Conservation (phyloP, 768 basidiomycete genomes). For the Leucocoprinus birnbaumii region DNA sequence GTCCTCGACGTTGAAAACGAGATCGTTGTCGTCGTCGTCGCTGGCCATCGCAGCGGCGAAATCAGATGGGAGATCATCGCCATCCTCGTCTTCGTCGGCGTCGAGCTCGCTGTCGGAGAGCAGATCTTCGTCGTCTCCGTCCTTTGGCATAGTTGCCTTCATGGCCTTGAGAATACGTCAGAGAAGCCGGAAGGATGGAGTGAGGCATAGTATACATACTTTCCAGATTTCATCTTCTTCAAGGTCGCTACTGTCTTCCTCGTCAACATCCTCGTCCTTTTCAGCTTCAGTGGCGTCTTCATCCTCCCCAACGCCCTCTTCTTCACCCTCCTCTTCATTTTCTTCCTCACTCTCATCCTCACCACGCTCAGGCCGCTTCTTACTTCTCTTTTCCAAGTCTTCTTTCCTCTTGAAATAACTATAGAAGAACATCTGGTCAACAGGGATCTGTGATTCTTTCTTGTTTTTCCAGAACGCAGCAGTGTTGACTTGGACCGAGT, state of each 20-base stretch:
- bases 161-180: conserved; percentile 57
- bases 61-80: conserved; percentile 24
- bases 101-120: conserved; percentile 33
- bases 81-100: conserved; percentile 25
- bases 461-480: conserved; percentile 64
- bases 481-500: conserved; percentile 60
- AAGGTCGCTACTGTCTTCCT: conserved; percentile 30
- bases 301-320: conserved; percentile 32
- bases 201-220: conserved; percentile 36
- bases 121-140: conserved; percentile 44
- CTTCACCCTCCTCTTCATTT: conserved; percentile 33
- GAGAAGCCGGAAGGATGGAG: conserved; percentile 1
- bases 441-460: conserved; percentile 71
- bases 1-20: conserved; percentile 13
- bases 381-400: conserved; percentile 39
- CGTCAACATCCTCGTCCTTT: conserved; percentile 35
- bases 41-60: conserved; percentile 13
- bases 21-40: conserved; percentile 22
- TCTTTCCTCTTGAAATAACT: conserved; percentile 80
- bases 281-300: conserved; percentile 34
- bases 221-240: conserved; percentile 77
- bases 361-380: conserved; percentile 37
- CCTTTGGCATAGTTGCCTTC: conserved; percentile 80
- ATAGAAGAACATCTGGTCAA: conserved; percentile 94
- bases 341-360: conserved; percentile 28